Evolutionary conservation across 2,329 filamentous ascomycete species (phyloP).

Genomic region (Penicillium psychrosexuale): DNA sequence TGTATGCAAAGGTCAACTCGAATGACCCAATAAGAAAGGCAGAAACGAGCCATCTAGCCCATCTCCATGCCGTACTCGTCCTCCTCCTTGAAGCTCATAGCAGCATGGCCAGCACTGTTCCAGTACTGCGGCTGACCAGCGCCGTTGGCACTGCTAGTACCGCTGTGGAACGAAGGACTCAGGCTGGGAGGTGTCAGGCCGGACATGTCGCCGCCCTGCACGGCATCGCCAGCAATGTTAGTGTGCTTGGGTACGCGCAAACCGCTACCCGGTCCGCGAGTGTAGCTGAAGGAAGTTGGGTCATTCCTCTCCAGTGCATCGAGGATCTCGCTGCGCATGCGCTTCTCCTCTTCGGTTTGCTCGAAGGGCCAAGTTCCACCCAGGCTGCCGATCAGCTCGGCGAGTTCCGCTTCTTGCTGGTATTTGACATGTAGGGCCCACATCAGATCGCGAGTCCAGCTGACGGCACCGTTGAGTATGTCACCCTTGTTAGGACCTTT

Average conservation of each 20-base stretch:
- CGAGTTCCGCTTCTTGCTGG: conserved; percentile 82
- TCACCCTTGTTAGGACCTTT: conserved; percentile 99
- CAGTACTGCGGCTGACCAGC: conserved; percentile 54
- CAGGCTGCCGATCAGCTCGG: conserved; percentile 68
- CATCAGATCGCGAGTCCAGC: conserved; percentile 97
- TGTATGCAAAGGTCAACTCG: conserved; percentile 29
- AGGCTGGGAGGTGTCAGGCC: conserved; percentile 59
- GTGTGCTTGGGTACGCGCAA: conserved; percentile 91
- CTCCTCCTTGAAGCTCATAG: conserved; percentile 84
- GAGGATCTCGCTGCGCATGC: conserved; percentile 90
- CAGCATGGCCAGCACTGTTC: conserved; percentile 51
- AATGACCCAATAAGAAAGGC: conserved; percentile 9
- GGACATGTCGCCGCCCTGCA: conserved; percentile 47
- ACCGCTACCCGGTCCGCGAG: conserved; percentile 76
- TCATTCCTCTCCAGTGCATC: conserved; percentile 83
- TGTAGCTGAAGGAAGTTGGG: conserved; percentile 73
- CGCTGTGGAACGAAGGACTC: conserved; percentile 68
- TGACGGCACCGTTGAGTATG: conserved; percentile 93
- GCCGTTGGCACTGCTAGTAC: conserved; percentile 60
- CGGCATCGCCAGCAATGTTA: conserved; percentile 77
- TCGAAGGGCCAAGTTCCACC: conserved; percentile 77
- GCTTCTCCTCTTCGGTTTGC: conserved; percentile 83
- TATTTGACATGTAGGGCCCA: conserved; percentile 91
- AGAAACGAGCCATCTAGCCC: conserved; percentile 25
- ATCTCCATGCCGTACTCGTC: conserved; percentile 87